Conservation (phyloP, 2,329 filamentous ascomycete species). For the Nemania serpens region DNA sequence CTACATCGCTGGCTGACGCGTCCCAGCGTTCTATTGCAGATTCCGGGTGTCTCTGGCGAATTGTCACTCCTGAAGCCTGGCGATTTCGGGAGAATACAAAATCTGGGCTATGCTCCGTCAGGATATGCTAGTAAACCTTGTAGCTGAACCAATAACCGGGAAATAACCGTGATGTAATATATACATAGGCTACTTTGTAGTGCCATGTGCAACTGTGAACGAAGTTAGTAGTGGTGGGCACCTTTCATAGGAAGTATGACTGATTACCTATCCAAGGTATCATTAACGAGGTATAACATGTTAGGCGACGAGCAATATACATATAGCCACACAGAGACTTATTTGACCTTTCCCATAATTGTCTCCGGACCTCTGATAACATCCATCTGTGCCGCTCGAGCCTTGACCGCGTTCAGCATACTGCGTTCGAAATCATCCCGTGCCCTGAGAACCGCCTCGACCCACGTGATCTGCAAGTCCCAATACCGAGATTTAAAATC, state of each 20-base stretch:
- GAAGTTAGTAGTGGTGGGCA: background rate
- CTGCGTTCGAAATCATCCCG: slow-evolving; percentile 92
- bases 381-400: slow-evolving; percentile 81
- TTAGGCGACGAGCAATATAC: slow-evolving; percentile 18
- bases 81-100: background rate
- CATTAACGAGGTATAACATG: slow-evolving; percentile 21
- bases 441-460: slow-evolving; percentile 84
- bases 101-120: background rate
- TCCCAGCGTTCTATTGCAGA: background rate
- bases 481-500: slow-evolving; percentile 85
- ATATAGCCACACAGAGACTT: slow-evolving; percentile 18
- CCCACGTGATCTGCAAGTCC: slow-evolving; percentile 94
- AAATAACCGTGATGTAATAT: background rate
- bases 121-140: background rate
- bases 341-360: slow-evolving; percentile 93
- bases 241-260: background rate
- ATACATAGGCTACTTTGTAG: background rate
- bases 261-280: slow-evolving; percentile 24
- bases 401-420: slow-evolving; percentile 88
- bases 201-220: background rate
- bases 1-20: background rate
- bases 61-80: background rate
- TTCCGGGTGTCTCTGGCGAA: background rate
- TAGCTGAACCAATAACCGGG: background rate
- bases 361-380: slow-evolving; percentile 84